These are phyloP conservation scores for Avena atlantica DNA, from an alignment of 176 grass and related monocot genomes.

Conservation along the genomic window DNA sequence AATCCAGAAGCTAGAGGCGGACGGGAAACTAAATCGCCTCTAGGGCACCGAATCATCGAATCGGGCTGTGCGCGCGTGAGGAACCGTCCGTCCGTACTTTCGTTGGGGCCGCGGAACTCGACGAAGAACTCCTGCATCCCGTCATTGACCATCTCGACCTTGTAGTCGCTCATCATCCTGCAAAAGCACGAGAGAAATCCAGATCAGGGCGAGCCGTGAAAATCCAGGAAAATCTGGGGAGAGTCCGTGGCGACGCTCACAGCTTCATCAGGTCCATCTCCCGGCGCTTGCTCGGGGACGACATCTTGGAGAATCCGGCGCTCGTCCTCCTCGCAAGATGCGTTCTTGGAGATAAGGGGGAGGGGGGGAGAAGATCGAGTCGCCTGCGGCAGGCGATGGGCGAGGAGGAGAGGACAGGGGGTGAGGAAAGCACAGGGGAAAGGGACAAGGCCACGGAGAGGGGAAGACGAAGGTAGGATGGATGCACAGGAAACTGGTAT, in stretches of 20 bases:
- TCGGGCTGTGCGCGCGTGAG: neutral
- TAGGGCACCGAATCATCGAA: neutral
- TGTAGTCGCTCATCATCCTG: slow-evolving; percentile 99
- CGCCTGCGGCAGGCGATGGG: slow-evolving; percentile 20
- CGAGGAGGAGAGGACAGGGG: neutral
- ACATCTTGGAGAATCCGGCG: slow-evolving; percentile 56
- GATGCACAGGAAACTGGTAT: slow-evolving; percentile 16
- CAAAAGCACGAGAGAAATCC: neutral
- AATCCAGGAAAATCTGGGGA: slow-evolving; percentile 12
- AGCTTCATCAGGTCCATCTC: slow-evolving; percentile 99
- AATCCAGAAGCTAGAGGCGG: neutral
- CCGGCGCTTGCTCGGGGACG: slow-evolving; percentile 94
- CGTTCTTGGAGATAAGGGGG: slow-evolving; percentile 28
- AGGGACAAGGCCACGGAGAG: slow-evolving; percentile 35
- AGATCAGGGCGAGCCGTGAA: slow-evolving; percentile 14
- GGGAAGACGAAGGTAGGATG: neutral
- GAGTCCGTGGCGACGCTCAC: slow-evolving; percentile 46
- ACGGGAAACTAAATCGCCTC: neutral
- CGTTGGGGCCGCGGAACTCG: slow-evolving; percentile 82
- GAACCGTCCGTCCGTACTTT: slow-evolving; percentile 47
- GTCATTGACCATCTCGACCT: slow-evolving; percentile 96
- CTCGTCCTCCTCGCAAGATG: neutral
- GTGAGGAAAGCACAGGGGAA: slow-evolving; percentile 47
- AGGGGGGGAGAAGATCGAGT: neutral
- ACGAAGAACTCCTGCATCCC: slow-evolving; percentile 98